A percentile compares a stretch with the other conserved stretches of the same genome.
Conservation (phyloP, 2,329 filamentous ascomycete species). For the Cladophialophora chaetospira region DNA sequence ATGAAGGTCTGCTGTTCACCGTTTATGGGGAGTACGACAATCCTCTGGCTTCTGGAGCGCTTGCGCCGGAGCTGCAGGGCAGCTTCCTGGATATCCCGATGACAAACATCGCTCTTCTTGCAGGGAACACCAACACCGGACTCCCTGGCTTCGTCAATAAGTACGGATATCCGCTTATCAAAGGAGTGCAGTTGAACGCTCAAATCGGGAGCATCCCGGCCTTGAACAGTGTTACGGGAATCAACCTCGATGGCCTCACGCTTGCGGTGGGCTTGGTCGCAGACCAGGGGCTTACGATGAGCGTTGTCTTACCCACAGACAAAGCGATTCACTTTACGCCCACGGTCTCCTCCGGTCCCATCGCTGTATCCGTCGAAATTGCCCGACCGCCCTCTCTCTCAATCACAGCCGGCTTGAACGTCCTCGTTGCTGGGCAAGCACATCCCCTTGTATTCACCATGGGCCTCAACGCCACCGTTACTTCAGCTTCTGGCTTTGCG, state of each 20-base stretch:
- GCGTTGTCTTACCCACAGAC: neutral
- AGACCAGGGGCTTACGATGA: neutral
- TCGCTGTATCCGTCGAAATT: neutral
- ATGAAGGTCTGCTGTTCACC: neutral
- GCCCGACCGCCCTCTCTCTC: neutral
- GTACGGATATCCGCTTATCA: neutral
- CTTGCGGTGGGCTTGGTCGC: neutral
- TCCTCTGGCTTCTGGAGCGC: neutral
- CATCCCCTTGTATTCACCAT: neutral
- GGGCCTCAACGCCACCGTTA: neutral
- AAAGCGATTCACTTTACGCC: neutral
- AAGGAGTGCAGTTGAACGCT: neutral
- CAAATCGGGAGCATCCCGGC: neutral
- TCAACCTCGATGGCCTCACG: neutral
- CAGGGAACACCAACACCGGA: neutral
- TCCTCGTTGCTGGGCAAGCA: neutral
- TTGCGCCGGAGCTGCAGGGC: neutral
- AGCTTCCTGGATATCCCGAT: neutral
- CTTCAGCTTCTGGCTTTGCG: neutral
- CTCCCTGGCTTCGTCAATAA: neutral
- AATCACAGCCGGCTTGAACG: neutral
- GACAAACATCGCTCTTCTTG: neutral
- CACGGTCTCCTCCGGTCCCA: neutral
- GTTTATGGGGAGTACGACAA: neutral
- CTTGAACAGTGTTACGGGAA: neutral